phyloP scores from a whole-genome alignment of 495 filamentous ascomycete species.

The Podospora fimiseda region DNA sequence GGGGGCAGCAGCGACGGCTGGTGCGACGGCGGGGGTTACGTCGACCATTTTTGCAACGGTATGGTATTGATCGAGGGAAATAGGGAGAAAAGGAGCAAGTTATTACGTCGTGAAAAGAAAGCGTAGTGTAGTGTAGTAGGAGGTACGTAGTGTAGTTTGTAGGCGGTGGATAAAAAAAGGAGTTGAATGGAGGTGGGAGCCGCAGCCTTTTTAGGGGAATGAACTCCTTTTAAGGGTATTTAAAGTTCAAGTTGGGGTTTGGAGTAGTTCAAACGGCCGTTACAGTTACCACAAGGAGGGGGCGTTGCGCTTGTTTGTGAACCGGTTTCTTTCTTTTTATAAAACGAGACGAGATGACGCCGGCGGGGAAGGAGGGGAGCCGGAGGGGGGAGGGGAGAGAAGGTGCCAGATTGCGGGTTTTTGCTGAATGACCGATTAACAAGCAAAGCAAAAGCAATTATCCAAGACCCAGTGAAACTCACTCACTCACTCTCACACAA shows the following conservation, averaged over 20 bases:
- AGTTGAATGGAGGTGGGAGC: too few relatives aligned
- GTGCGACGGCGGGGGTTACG: slow-evolving; percentile 3
- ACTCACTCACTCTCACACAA: too few relatives aligned
- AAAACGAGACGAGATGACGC: neutral
- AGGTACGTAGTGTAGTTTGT: neutral
- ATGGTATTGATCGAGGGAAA: neutral
- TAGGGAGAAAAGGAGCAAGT: neutral
- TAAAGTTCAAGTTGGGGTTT: too few relatives aligned
- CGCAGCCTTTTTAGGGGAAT: too few relatives aligned
- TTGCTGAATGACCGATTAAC: neutral
- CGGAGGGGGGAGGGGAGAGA: neutral
- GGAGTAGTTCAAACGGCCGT: too few relatives aligned
- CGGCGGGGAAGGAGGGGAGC: neutral
- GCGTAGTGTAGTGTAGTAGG: neutral
- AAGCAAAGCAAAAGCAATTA: neutral
- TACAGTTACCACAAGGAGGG: too few relatives aligned
- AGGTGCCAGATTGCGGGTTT: slow-evolving; percentile 1
- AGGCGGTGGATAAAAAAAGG: neutral
- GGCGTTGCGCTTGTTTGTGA: too few relatives aligned
- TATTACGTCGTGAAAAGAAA: neutral
- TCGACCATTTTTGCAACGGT: slow-evolving; percentile 37
- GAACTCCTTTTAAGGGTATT: too few relatives aligned
- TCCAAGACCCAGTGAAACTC: too few relatives aligned
- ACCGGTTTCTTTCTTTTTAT: too few relatives aligned
- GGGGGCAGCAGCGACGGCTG: neutral